These are phyloP conservation scores for Lepidium africanum DNA, from an alignment of 345 rosid species.

Conservation along the genomic window DNA sequence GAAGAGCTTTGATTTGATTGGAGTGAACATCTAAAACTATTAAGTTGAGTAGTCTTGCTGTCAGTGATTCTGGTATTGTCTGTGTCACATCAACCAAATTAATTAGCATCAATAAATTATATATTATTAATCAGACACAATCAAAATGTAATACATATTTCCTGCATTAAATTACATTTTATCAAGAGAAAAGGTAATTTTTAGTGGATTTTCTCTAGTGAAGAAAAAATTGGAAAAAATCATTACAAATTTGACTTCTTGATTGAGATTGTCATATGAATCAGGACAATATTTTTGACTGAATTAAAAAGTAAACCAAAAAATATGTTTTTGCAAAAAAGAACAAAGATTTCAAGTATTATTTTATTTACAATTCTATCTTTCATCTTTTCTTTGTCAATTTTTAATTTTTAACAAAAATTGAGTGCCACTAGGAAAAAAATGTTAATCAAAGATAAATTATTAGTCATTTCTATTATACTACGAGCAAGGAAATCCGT, in stretches of 20 bases:
- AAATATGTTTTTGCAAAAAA: too few species aligned
- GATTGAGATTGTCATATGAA: not conserved
- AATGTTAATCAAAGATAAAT: too few species aligned
- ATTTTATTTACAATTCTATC: too few species aligned
- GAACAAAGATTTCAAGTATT: too few species aligned
- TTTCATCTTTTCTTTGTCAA: too few species aligned
- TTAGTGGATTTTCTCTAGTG: not conserved
- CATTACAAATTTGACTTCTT: not conserved
- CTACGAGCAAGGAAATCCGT: too few species aligned
- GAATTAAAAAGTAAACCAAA: not conserved
- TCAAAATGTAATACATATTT: not conserved
- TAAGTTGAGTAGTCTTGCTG: constrained; percentile 71
- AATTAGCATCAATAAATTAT: not conserved
- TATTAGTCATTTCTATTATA: too few species aligned
- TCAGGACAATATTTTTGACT: not conserved
- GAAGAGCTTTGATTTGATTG: constrained; percentile 65
- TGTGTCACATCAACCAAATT: constrained; percentile 18
- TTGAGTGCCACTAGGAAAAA: too few species aligned
- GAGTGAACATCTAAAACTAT: constrained; percentile 76
- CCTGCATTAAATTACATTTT: not conserved
- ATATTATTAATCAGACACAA: not conserved
- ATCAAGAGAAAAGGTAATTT: not conserved
- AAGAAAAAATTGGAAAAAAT: not conserved
- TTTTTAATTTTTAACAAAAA: too few species aligned
- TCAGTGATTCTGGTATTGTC: constrained; percentile 78